These are phyloP conservation scores for Myxozyma sirexii DNA, from an alignment of 805 yeast genomes.

Conservation along the genomic window DNA sequence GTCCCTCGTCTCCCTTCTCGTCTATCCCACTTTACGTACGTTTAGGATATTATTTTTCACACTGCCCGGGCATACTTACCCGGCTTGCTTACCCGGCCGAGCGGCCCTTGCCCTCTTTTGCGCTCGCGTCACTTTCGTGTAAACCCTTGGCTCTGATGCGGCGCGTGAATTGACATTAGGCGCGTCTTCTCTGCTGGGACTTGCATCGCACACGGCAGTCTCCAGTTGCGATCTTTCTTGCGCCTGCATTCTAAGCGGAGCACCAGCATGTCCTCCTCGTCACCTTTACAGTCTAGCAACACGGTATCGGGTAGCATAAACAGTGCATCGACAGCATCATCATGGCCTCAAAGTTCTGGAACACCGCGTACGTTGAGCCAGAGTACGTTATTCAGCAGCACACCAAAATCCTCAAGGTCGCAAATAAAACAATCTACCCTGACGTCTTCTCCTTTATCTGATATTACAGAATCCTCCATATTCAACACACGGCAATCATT, in stretches of 20 bases:
- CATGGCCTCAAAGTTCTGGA: neutral
- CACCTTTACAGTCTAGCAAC: neutral
- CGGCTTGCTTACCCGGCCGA: neutral
- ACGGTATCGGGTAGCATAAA: neutral
- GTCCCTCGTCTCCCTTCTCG: too few relatives aligned
- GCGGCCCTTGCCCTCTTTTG: neutral
- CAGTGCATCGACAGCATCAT: neutral
- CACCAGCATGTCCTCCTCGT: neutral
- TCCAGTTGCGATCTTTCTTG: too few relatives aligned
- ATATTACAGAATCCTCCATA: slow-evolving; percentile 5
- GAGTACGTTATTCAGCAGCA: neutral
- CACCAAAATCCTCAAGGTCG: neutral
- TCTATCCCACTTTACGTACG: too few relatives aligned
- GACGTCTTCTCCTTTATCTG: slow-evolving; percentile 11
- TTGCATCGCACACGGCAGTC: neutral
- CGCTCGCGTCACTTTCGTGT: slow-evolving; percentile 4
- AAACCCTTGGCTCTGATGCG: slow-evolving; percentile 5
- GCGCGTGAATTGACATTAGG: neutral
- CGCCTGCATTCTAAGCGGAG: too few relatives aligned
- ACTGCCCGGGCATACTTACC: too few relatives aligned
- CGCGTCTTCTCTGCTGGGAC: neutral
- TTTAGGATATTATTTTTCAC: too few relatives aligned
- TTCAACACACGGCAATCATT: neutral
- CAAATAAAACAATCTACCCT: neutral
- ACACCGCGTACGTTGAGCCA: neutral